Percentiles rank a stretch among this genome's conserved stretches.
Conservation (phyloP, 2,329 filamentous ascomycete genomes). For the Thelonectria blattea region DNA sequence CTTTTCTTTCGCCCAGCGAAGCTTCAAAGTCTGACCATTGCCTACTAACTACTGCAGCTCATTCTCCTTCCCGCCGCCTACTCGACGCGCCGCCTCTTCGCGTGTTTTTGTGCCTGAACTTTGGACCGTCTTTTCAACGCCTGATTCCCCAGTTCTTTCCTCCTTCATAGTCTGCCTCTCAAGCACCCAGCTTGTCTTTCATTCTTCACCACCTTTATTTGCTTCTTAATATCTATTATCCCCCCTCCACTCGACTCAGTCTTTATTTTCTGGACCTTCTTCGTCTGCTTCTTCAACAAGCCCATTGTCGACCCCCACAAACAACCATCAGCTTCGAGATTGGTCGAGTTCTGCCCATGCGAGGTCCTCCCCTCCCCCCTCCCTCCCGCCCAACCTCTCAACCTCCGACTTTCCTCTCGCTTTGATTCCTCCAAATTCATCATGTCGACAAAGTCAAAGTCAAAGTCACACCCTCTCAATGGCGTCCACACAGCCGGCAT, state of each 20-base stretch:
- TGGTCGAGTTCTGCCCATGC: constrained; percentile 32
- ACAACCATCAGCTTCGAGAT: constrained; percentile 19
- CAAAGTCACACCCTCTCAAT: constrained; percentile 62
- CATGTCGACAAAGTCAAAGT: constrained; percentile 62
- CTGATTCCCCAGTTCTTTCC: not conserved
- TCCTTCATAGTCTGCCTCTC: not conserved
- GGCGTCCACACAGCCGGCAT: constrained; percentile 87
- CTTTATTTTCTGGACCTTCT: constrained; percentile 5
- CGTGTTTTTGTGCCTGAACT: not conserved
- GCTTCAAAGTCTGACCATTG: constrained; percentile 17
- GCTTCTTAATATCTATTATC: not conserved
- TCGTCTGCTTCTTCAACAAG: not conserved
- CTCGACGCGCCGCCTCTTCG: constrained; percentile 23
- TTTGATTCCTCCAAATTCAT: constrained; percentile 29
- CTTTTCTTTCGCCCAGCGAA: constrained; percentile 7
- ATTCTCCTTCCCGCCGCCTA: constrained; percentile 20
- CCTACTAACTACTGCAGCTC: constrained; percentile 22
- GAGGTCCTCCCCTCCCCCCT: constrained; percentile 23
- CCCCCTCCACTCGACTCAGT: not conserved
- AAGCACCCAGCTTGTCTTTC: not conserved
- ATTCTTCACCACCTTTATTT: not conserved
- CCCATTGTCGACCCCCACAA: constrained; percentile 26
- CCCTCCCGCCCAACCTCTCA: constrained; percentile 14
- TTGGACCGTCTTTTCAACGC: constrained; percentile 16
- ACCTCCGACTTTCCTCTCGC: constrained; percentile 7